These are phyloP conservation scores for Microascus cirrosus DNA, from an alignment of 2,329 filamentous ascomycete genomes.

Conservation along the genomic window DNA sequence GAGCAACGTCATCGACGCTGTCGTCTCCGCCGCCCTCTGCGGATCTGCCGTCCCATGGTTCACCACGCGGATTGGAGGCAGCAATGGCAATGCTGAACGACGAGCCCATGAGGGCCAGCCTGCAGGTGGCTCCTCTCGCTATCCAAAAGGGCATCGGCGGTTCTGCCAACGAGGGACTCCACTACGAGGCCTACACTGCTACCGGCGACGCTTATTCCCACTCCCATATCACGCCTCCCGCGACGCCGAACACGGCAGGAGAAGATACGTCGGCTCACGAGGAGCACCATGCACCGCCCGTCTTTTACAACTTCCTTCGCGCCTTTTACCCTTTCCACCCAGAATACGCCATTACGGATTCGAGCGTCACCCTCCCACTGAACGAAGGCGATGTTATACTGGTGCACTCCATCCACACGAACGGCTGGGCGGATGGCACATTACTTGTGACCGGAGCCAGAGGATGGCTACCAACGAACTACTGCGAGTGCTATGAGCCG, in stretches of 20 bases:
- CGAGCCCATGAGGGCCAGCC: conserved; percentile 41
- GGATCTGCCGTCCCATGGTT: conserved; percentile 3
- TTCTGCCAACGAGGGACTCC: not conserved
- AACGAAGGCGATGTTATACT: conserved; percentile 86
- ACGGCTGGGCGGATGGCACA: conserved; percentile 97
- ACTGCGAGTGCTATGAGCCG: conserved; percentile 90
- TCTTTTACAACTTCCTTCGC: conserved; percentile 90
- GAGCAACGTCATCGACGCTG: not conserved
- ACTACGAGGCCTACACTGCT: conserved; percentile 9
- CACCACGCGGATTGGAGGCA: not conserved
- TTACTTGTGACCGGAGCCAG: conserved; percentile 73
- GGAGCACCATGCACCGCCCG: conserved; percentile 35
- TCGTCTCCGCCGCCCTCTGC: not conserved
- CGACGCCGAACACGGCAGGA: conserved; percentile 59
- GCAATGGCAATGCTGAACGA: conserved; percentile 4
- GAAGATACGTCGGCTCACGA: conserved; percentile 39
- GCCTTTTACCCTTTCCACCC: conserved; percentile 91
- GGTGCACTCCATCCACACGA: conserved; percentile 93
- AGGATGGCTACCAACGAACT: conserved; percentile 96
- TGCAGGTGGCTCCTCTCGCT: conserved; percentile 48
- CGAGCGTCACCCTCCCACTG: conserved; percentile 78
- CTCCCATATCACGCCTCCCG: conserved; percentile 64
- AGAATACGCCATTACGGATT: conserved; percentile 62
- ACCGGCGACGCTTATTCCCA: conserved; percentile 31
- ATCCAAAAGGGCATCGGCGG: conserved; percentile 31